Evolutionary conservation across 345 rosid species (phyloP), one percentile per base, ranked within the genome.

Genomic region (Lagerstroemia speciosa): DNA sequence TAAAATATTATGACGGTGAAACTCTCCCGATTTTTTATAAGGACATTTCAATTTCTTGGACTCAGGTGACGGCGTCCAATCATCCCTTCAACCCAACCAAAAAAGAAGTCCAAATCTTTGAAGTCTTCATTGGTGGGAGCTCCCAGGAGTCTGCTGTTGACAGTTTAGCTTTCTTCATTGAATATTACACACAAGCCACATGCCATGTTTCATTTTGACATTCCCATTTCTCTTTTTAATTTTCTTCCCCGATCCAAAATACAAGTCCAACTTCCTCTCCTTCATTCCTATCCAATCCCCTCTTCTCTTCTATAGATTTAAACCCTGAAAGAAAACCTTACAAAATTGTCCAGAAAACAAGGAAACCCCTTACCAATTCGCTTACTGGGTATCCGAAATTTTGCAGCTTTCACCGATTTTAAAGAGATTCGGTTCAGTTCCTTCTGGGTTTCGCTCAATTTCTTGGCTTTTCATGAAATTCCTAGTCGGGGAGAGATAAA

Each of bases 391-490:
- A 12, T 26, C 32, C 2, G 17, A 26, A 57, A 57, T 1, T 29
- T 27, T 57, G 31, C 32, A 27, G 31, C 62, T 48, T 48, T 57
- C 14, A 27, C 8, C 26, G 8, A 67, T 34, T 63, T 63, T 48
- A 1, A 0, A 58, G 66, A 20, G 30, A 70, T 24, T 62, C 19
- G 30, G n/a, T 46, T 41, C 65, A 66, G 11, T 31, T 48, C 62
- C 52, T 67, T 40, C 70, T 67, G 70, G 60, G 66, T 74, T 71
- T 41, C 62, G 62, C 69, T 76, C 72, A 43, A 65, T 74, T 65
- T 62, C 37, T 37, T 32, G 2, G 32, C 11, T 50, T 71, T 14
- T 43, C 12, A 0, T 2, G 45, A 11, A 36, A 32, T 32, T 52
- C 60, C 12, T 11, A 53, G 3, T 30, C 8, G 60, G 60, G 60